Base-by-base conservation (phyloP, 345 rosid species). In the Physaria fendleri region DNA sequence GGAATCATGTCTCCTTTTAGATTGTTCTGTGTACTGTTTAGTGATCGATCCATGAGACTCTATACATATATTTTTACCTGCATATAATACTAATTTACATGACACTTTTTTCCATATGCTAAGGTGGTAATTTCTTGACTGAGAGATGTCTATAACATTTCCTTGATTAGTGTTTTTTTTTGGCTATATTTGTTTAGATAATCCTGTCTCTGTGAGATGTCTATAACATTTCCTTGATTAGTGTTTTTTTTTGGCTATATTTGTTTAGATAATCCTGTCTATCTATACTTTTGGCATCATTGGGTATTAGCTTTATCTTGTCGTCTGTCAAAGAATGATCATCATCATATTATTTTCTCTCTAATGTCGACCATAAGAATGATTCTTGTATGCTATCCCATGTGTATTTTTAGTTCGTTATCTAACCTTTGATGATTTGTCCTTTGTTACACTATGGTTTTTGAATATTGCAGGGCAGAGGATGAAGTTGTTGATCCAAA, bases 401-500 rank as follows among this genome's bases (percentile, higher is more conserved):
- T 1, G 34, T 6, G 55, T 62, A n/a, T n/a, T n/a, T n/a, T 62
- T 20, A 17, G 41, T 33, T 21, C 6, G 9, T 32, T 32, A 10
- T 32, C 17, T 33, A 12, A 52, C 4, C 24, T 11, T 11, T 2
- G 10, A 5, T 61, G 8, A 2, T 13, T 30, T 5, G n/a, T 30
- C n/a, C 12, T 30, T n/a, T 9, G 10, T 30, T 30, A n/a, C 10
- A 9, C n/a, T n/a, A 1, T 27, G 8, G 5, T 7, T 29, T 52
- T 39, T 28, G 6, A 33, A 40, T 0, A 16, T 55, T 67, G 48
- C 72, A 82, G 87, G 87, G 80, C 82, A 17, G 80, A 77, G 0
- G 78, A 75, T n/a, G 87, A 73, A 50, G 56, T 71, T 57, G 66
- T 66, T 41, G 84, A 79, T 63, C 84, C 64, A 38, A 82, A 79